Base-by-base conservation (phyloP, 2,329 filamentous ascomycete genomes). In the Colletotrichum tropicicola region DNA sequence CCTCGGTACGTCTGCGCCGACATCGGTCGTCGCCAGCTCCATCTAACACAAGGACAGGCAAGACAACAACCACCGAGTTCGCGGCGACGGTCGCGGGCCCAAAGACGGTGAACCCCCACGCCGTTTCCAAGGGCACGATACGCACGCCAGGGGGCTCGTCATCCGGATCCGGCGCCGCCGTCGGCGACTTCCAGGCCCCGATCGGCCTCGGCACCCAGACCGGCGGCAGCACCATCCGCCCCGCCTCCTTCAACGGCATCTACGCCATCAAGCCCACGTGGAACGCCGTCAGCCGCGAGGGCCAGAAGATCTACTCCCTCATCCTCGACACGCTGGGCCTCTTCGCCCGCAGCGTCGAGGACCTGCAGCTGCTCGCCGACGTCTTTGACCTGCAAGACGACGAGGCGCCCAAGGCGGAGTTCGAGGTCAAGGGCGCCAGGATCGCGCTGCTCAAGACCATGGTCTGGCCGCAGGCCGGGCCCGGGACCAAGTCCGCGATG, bases 71-170 rank as follows among this genome's bases (percentile, higher is more conserved):
- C 0, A 89, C 89, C 0, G 88, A 91, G 70, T 91, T 91, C 68
- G 87, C 89, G 0, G 83, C 85, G 3, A 87, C 82, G 0, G 80
- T 79, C 1, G 74, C 79, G 13, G 88, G 88, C 0, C 80, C 84
- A 1, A 80, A 79, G 53, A 89, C 87, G 1, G 72, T 75, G 4
- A 92, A 92, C 71, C 87, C 89, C 0, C 92, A 93, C 68, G 51
- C 28, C 21, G n/a, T 32, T 3, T 15, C 53, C 43, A 2, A 37
- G 9, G 89, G 92, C 72, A 73, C 78, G 2, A 82, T 81, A 0
- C 83, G 91, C 5, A 91, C 89, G 0, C 89, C 90, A 0, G 90
- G 90, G 1, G 90, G 90, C 47, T 91, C 89, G 0, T 91, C 88
- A 0, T 87, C 88, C 0, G 90, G 90, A 0, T 91, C 89, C 0